Evolutionary conservation across 257 asterid species (phyloP).

Genomic region (Datura wrightii): DNA sequence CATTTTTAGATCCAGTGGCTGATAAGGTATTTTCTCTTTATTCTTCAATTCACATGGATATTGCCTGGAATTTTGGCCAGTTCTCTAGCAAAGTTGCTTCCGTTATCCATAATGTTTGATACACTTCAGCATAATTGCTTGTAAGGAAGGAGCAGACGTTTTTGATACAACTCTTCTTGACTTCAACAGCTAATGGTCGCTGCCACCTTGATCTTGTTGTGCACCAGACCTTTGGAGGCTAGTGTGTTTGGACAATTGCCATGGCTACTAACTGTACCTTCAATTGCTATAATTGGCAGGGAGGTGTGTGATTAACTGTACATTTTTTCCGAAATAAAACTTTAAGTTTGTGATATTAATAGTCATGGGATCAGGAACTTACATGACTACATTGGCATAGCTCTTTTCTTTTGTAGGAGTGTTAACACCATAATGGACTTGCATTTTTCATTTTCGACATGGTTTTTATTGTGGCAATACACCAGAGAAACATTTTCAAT

Average conservation of each 20-base stretch:
- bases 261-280: constrained; percentile 87
- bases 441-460: neutral
- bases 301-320: constrained; percentile 60
- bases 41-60: neutral
- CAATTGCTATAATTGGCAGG: constrained; percentile 93
- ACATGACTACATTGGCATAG: neutral
- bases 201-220: constrained; percentile 88
- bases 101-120: neutral
- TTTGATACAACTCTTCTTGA: constrained; percentile 28
- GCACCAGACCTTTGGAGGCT: constrained; percentile 79
- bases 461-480: neutral
- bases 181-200: constrained; percentile 96
- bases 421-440: neutral
- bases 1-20: constrained; percentile 99
- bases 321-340: neutral
- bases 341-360: constrained; percentile 2
- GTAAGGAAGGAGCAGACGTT: neutral
- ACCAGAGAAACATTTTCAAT: constrained; percentile 4
- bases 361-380: constrained; percentile 2
- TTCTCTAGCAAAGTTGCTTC: neutral
- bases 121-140: neutral
- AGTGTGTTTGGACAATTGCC: constrained; percentile 74
- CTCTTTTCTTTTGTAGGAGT: neutral
- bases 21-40: constrained; percentile 70
- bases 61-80: neutral